phyloP scores from a whole-genome alignment of 148 eudicot species.

The Rhododendron williamsianum region DNA sequence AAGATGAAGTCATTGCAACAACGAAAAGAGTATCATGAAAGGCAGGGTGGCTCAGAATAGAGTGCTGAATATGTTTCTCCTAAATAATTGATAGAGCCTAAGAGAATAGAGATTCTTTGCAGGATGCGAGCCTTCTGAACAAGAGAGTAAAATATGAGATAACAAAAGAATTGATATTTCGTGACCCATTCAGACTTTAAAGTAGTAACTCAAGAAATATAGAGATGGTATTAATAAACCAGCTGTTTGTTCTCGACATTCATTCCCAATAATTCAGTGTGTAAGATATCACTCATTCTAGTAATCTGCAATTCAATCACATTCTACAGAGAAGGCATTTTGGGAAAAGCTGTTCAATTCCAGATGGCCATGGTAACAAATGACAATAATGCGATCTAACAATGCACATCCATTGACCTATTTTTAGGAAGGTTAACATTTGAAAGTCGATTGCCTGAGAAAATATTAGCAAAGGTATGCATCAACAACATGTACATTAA shows the following conservation, averaged over 20 bases:
- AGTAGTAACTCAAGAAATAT: not conserved
- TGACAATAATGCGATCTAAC: not conserved
- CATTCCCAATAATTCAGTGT: not conserved
- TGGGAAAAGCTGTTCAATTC: not conserved
- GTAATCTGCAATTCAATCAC: not conserved
- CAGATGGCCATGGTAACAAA: not conserved
- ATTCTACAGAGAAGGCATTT: not conserved
- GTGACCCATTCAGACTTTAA: not conserved
- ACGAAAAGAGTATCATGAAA: not conserved
- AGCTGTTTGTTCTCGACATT: not conserved
- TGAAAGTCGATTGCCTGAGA: not conserved
- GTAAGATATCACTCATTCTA: not conserved
- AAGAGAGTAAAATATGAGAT: not conserved
- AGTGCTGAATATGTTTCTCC: not conserved
- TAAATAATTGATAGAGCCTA: not conserved
- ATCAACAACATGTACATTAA: not conserved
- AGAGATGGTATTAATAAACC: not conserved
- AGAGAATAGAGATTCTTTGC: not conserved
- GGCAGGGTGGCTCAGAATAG: not conserved
- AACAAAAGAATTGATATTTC: not conserved
- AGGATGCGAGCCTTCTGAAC: not conserved
- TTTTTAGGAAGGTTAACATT: not conserved
- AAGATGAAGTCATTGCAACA: not conserved
- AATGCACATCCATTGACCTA: not conserved
- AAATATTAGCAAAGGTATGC: not conserved